phyloP scores from a whole-genome alignment of 257 asterid genomes.

The Penstemon eatonii region DNA sequence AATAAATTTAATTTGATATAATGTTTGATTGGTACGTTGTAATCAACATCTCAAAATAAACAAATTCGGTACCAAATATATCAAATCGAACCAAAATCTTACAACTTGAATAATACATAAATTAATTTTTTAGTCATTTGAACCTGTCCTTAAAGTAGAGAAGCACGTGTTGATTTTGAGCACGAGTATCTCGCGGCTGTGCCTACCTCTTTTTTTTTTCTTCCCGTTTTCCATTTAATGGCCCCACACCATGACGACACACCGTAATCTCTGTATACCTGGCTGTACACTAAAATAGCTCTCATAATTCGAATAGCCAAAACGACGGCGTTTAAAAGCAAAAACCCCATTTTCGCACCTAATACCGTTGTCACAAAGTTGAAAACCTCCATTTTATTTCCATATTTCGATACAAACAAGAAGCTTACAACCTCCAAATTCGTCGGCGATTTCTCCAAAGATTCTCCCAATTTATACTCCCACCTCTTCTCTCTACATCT shows the following conservation, averaged over 20 bases:
- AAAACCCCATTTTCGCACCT: constrained; percentile 22
- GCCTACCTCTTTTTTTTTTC: no score
- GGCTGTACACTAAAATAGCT: background rate
- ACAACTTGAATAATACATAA: no score
- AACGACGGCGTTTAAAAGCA: constrained; percentile 3
- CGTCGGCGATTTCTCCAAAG: constrained; percentile 43
- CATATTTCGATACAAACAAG: constrained; percentile 47
- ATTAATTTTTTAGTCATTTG: no score
- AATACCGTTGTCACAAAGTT: background rate
- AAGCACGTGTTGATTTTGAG: background rate
- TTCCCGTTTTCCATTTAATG: background rate
- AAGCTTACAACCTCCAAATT: constrained; percentile 27
- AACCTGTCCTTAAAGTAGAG: no score
- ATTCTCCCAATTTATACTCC: background rate
- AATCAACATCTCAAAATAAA: no score
- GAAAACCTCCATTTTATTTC: constrained; percentile 9
- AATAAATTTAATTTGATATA: no score
- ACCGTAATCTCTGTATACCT: background rate
- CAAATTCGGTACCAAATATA: no score
- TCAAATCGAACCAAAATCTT: no score
- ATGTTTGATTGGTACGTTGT: no score
- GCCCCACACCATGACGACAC: background rate
- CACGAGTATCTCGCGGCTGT: background rate
- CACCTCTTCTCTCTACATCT: background rate
- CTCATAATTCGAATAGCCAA: background rate